Evolutionary conservation across 495 filamentous ascomycete species (phyloP), one percentile per base, ranked within the genome.

Genomic region (Annulohypoxylon stygium): DNA sequence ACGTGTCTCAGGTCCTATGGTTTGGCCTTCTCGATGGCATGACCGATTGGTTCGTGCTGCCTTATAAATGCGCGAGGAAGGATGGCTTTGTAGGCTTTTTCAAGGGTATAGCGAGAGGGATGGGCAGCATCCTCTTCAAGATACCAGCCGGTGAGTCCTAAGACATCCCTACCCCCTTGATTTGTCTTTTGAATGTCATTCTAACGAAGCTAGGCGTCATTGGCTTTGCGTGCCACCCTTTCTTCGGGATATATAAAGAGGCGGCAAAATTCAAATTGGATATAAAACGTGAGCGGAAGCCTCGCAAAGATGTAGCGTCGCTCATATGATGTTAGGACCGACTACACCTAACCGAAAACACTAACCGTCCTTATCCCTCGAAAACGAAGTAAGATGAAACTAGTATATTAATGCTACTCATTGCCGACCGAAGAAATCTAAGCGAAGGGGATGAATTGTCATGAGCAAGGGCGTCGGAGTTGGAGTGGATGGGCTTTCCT

Each of bases 191-290:
- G 11, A 55, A 30, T 62, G 55, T 72, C 26, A 61, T 33, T 61
- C 59, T 61, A 68, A 43, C 59, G 72, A 47, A 69, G 25, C 12
- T 36, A 75, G 73, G 62, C 0, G 54, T 84, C 41, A 87, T 83
- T 78, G 87, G 84, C 2, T 76, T 89, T 14, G 83, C 82, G 0
- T 83, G 82, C 4, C 90, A 89, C 71, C 85, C 87, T 1, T 82
- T 89, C 69, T 85, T 85, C 48, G 90, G 90, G 2, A 76, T 91
- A 12, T 90, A 90, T 76, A 87, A 89, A 70, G 86, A 89, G 57
- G 65, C 45, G n/a, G 59, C 69, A 2, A 75, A 75, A 61, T 65
- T 73, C 41, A 73, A 75, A 39, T 33, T 75, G n/a, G 43, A 50
- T 12, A 53, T 75, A 23, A 75, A 62, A 34, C 73, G 65, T 39